Evolutionary conservation across 345 rosid species (phyloP).

Genomic region (Melaleuca quinquenervia): DNA sequence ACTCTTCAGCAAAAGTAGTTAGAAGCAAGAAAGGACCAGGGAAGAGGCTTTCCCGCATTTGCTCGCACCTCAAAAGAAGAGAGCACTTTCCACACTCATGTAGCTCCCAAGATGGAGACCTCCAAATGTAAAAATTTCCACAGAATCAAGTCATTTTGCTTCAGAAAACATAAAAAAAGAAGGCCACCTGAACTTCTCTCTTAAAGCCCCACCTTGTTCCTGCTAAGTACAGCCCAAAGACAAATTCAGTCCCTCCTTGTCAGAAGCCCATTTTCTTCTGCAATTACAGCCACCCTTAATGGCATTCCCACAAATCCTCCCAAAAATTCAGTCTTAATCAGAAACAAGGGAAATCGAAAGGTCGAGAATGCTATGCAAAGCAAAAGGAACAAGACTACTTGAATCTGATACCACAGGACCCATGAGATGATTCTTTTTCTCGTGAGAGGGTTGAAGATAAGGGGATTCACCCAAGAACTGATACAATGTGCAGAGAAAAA

Average conservation of each 20-base stretch:
- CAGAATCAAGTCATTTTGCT: slow-evolving; percentile 4
- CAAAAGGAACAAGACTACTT: not conserved
- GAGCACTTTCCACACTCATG: slow-evolving; percentile 33
- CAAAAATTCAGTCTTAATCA: slow-evolving; percentile 6
- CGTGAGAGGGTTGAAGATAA: not conserved
- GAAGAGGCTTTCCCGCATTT: not conserved
- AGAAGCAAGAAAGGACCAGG: not conserved
- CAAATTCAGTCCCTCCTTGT: slow-evolving; percentile 6
- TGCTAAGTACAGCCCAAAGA: slow-evolving; percentile 28
- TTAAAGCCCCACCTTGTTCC: slow-evolving; percentile 10
- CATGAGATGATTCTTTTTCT: not conserved
- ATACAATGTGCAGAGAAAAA: not conserved
- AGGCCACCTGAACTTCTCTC: not conserved
- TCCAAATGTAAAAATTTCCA: slow-evolving; percentile 19
- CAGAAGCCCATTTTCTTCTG: slow-evolving; percentile 8
- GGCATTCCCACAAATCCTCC: slow-evolving; percentile 11
- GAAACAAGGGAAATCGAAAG: not conserved
- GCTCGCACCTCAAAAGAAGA: slow-evolving; percentile 11
- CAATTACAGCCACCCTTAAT: slow-evolving; percentile 4
- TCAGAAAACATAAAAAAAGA: not conserved
- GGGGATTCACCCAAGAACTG: not conserved
- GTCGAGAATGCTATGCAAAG: not conserved
- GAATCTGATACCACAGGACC: not conserved
- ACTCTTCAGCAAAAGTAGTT: not conserved
- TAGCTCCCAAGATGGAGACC: slow-evolving; percentile 13